Evolutionary conservation across 306 rosid genomes (phyloP), one percentile per base, ranked within the genome.

Genomic region (Gynostemma pentaphyllum): DNA sequence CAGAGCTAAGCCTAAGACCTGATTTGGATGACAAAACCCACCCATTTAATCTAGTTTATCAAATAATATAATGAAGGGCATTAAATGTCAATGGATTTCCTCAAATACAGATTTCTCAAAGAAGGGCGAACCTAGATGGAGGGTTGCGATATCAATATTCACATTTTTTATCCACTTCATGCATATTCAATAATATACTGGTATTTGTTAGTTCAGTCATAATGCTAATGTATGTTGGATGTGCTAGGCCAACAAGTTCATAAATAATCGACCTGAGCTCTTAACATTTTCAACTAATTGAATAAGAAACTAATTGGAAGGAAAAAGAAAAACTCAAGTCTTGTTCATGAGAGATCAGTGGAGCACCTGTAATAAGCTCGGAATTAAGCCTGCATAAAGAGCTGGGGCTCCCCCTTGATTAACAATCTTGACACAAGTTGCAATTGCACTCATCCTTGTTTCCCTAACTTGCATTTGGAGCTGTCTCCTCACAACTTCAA

Each of bases 401-500:
- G 97, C 99, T 27, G 88, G 83, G 64, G 88, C 41, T 49, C 97
- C 94, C 62, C 99, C 97, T 18, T 70, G 84, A 67, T 92, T 95
- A 62, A 92, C 82, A 71, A 92, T 86, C 73, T 81, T 84, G 44
- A 57, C 75, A 74, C 79, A 79, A 68, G 99, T 92, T 51, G 90
- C 89, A 16, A 92, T 11, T 9, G 99, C 74, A 73, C 85, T 85
- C 81, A 88, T 65, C 70, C 65, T 79, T 22, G 82, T 72, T 42
- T 89, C 76, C 65, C 78, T 90, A 70, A 79, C 90, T 79, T 92
- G 99, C 94, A 92, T 62, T 75, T 92, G 99, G 62, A 92, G 96
- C 56, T 75, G 85, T 70, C 97, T 86, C 77, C 97, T 84, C 66
- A 92, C 87, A 75, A 92, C 99, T 80, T 92, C 99, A 78, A 92